phyloP scores from a whole-genome alignment of 805 yeast species.

The Myxozyma udenii region DNA sequence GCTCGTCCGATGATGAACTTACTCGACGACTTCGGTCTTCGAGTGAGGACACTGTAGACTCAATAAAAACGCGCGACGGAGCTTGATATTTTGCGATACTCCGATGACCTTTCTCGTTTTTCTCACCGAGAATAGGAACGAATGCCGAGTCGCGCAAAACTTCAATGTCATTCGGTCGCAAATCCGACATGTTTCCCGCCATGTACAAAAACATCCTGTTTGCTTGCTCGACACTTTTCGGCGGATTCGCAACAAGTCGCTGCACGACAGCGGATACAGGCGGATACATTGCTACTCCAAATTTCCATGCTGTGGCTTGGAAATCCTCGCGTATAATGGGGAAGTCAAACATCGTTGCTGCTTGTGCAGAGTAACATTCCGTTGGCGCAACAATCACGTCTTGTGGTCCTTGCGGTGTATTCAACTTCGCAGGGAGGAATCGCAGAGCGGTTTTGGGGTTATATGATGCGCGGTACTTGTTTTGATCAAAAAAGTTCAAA shows the following conservation, averaged over 20 bases:
- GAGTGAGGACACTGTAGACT: neutral
- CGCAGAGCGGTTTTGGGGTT: constrained; percentile 1
- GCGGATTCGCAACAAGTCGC: constrained; percentile 31
- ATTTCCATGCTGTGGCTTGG: constrained; percentile 33
- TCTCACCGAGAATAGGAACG: constrained; percentile 33
- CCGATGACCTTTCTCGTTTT: neutral
- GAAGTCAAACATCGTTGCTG: constrained; percentile 34
- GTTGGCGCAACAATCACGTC: constrained; percentile 13
- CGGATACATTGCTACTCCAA: constrained; percentile 38
- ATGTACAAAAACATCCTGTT: constrained; percentile 36
- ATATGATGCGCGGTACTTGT: constrained; percentile 27
- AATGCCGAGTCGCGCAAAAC: constrained; percentile 28
- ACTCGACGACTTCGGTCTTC: neutral
- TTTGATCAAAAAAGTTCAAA: constrained; percentile 31
- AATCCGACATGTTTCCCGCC: constrained; percentile 31
- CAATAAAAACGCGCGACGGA: constrained; percentile 33
- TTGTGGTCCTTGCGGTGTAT: neutral
- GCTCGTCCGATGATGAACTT: neutral
- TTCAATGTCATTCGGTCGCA: constrained; percentile 28
- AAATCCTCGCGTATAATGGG: constrained; percentile 33
- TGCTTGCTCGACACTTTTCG: constrained; percentile 28
- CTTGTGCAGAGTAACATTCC: constrained; percentile 23
- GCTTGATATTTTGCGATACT: constrained; percentile 8
- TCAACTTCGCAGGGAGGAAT: constrained; percentile 26
- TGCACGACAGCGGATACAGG: constrained; percentile 26